phyloP scores from a whole-genome alignment of 345 rosid species.

The Citrus glauca region DNA sequence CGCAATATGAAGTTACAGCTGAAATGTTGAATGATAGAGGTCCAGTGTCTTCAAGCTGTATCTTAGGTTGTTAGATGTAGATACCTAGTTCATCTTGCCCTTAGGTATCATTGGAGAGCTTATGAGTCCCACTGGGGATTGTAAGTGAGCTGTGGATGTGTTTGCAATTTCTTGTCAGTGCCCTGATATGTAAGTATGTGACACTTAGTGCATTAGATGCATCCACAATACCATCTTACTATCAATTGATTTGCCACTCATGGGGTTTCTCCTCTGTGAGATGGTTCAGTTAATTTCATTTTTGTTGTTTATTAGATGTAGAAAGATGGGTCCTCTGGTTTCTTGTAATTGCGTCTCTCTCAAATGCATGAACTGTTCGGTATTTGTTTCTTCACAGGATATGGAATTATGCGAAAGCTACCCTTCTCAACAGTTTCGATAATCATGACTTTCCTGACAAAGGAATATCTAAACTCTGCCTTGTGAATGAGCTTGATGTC shows the following conservation, averaged over 20 bases:
- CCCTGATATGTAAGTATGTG: not conserved
- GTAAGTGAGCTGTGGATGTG: not conserved
- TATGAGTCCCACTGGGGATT: not conserved
- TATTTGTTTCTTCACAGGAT: constrained; percentile 51
- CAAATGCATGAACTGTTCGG: constrained; percentile 19
- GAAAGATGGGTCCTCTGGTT: not conserved
- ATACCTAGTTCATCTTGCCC: not conserved
- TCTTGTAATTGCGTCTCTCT: not conserved
- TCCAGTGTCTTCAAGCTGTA: not conserved
- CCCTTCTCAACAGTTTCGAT: constrained; percentile 74
- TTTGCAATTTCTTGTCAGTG: not conserved
- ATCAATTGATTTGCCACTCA: not conserved
- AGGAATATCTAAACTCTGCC: constrained; percentile 94
- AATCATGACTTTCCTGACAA: constrained; percentile 85
- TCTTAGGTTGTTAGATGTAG: not conserved
- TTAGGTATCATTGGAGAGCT: not conserved
- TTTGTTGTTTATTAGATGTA: not conserved
- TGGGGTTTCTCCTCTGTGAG: not conserved
- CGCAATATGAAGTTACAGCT: not conserved
- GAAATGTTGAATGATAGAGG: not conserved
- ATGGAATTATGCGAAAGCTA: constrained; percentile 68
- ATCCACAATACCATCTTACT: not conserved
- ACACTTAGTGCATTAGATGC: not conserved
- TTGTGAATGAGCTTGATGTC: constrained; percentile 94
- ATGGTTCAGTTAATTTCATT: not conserved